Percentiles rank a stretch among this genome's conserved stretches.
Conservation (phyloP, 1,284 basidiomycete genomes). For the Coniferiporia weirii region DNA sequence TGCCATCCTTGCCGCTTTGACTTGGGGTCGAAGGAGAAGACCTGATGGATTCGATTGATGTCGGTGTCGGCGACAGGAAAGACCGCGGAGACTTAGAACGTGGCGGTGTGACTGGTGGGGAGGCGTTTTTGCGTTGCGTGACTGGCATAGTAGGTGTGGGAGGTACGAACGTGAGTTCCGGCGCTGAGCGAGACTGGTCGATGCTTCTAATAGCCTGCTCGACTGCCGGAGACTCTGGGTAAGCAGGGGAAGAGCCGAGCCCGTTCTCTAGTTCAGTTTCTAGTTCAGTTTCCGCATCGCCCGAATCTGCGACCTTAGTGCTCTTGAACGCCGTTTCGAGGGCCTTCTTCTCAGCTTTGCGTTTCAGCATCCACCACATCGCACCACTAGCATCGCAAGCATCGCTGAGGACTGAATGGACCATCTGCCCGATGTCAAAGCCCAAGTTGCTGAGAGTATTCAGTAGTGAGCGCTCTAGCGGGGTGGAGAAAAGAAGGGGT, state of each 20-base stretch:
- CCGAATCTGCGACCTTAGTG: constrained; percentile 20
- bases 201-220: constrained; percentile 24
- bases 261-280: constrained; percentile 14
- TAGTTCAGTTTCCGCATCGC: constrained; percentile 24
- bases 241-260: not conserved
- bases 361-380: constrained; percentile 94
- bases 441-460: constrained; percentile 75
- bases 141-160: constrained; percentile 59
- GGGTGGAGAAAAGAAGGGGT: constrained; percentile 81
- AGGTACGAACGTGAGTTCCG: constrained; percentile 65
- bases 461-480: constrained; percentile 76
- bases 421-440: constrained; percentile 91
- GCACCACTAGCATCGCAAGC: constrained; percentile 92
- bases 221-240: constrained; percentile 18
- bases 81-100: constrained; percentile 43
- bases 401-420: constrained; percentile 86
- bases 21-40: constrained; percentile 65
- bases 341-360: constrained; percentile 65
- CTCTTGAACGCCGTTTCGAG: constrained; percentile 37
- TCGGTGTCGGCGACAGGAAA: constrained; percentile 57
- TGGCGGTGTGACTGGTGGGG: constrained; percentile 40
- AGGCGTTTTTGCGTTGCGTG: constrained; percentile 19
- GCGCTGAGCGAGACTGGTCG: constrained; percentile 32
- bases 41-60: constrained; percentile 43
- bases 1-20: constrained; percentile 40